Conservation (phyloP, 345 rosid species). For the Gossypium longicalyx region DNA sequence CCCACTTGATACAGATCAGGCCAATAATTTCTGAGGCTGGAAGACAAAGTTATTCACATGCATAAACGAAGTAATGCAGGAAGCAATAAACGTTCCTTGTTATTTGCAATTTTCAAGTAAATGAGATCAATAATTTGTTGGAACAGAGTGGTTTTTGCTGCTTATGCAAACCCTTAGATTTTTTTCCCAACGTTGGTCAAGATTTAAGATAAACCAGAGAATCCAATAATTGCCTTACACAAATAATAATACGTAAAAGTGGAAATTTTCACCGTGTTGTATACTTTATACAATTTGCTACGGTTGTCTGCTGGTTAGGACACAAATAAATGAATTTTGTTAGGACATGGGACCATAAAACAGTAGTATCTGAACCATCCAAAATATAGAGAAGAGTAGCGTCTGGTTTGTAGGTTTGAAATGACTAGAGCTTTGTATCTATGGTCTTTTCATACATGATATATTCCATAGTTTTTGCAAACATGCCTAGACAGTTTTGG, state of each 20-base stretch:
- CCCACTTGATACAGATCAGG: too few relatives aligned
- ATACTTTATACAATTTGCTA: background rate
- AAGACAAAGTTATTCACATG: too few relatives aligned
- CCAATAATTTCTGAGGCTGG: too few relatives aligned
- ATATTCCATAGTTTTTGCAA: too few relatives aligned
- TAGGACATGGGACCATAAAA: background rate
- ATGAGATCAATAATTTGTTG: too few relatives aligned
- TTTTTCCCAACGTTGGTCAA: background rate
- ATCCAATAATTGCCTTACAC: background rate
- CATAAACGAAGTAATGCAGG: too few relatives aligned
- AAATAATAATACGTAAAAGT: background rate
- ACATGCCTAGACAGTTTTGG: too few relatives aligned
- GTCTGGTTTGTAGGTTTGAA: conserved; percentile 1
- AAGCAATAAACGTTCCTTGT: background rate
- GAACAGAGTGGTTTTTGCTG: too few relatives aligned
- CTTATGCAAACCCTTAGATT: too few relatives aligned
- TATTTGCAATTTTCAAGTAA: background rate
- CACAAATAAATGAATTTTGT: background rate
- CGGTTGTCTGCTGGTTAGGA: background rate
- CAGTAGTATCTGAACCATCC: background rate
- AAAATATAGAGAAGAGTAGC: background rate
- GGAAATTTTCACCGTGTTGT: background rate
- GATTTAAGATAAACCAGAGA: background rate
- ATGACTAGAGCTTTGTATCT: background rate
- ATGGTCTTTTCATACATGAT: too few relatives aligned